Percentiles rank a stretch among this genome's conserved stretches.
These are phyloP conservation scores for Blastobotrys illinoisensis DNA, from an alignment of 1,139 yeast species.

Conservation along the genomic window DNA sequence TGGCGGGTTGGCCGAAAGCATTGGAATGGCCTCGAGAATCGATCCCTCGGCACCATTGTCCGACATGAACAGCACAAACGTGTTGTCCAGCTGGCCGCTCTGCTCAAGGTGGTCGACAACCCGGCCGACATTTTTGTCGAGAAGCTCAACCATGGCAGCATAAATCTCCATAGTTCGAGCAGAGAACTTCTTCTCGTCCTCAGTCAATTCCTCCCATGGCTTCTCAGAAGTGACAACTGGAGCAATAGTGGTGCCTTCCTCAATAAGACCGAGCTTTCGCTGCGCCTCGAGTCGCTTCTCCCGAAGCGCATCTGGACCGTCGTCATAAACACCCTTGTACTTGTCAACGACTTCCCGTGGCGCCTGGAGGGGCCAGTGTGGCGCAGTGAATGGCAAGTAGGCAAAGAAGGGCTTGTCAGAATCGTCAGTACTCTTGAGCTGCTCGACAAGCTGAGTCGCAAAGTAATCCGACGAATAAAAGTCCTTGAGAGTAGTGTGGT, in stretches of 20 bases:
- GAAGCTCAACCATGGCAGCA: conserved; percentile 56
- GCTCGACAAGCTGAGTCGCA: conserved; percentile 42
- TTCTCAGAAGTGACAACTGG: conserved; percentile 38
- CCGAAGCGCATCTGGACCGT: conserved; percentile 45
- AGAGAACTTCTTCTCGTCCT: conserved; percentile 36
- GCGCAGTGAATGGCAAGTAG: conserved; percentile 50
- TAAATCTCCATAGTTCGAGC: conserved; percentile 48
- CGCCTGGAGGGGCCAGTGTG: conserved; percentile 61
- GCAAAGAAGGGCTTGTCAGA: conserved; percentile 46
- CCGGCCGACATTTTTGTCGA: conserved; percentile 47
- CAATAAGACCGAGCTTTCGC: conserved; percentile 37
- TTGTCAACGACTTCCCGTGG: conserved; percentile 43
- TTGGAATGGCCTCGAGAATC: conserved; percentile 49
- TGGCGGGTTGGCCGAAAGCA: conserved; percentile 15
- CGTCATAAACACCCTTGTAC: conserved; percentile 46
- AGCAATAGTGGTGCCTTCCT: conserved; percentile 43
- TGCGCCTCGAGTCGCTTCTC: conserved; percentile 32
- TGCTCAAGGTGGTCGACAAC: conserved; percentile 39
- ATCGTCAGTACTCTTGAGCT: conserved; percentile 23
- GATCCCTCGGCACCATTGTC: conserved; percentile 61
- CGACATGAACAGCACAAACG: conserved; percentile 51
- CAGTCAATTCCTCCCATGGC: conserved; percentile 40
- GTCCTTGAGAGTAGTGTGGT: conserved; percentile 43
- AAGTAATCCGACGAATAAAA: conserved; percentile 44
- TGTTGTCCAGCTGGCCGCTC: conserved; percentile 44